Base-by-base conservation (phyloP, 495 filamentous ascomycete genomes). In the Poronia punctata region DNA sequence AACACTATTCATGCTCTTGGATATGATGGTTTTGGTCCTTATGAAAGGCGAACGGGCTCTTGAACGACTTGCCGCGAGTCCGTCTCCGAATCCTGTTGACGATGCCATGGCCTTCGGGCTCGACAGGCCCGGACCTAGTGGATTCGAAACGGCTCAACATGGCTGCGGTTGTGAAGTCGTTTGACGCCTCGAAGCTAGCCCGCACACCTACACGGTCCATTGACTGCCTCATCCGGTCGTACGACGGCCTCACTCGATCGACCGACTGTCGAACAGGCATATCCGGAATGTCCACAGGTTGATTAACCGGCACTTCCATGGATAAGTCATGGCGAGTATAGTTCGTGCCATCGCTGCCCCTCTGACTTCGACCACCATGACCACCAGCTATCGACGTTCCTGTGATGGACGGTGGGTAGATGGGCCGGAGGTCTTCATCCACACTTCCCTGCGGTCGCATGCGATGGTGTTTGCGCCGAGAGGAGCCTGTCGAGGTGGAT, bases 271-370 rank as follows among this genome's bases (percentile, higher is more conserved):
- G 65, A 42, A 68, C 55, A 35, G 70, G 57, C 18, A 60, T 52
- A 34, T 66, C 53, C 38, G 70, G 59, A 19, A 63, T 52, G 26
- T 66, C 54, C 35, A 52, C 51, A 19, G 60, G 54, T 20, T 51
- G 56, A 30, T 47, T 49, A 9, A 53, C 52, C 1, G 55, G 51
- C 7, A 45, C 45, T 41, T 66, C 50, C 38, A 60, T 48, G 62
- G 67, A 78, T 39, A 71, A 61, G 48, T 75, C 78, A 60, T 79
- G 74, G 27, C 79, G 74, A 9, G 87, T 94, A 55, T 92, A 94
- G 40, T 88, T 89, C 10, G 90, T 95, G 20, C 88, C 88, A 62
- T 95, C 88, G 63, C 88, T 95, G 40, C 87, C 87, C 50, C 87
- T 95, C 49, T 92, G 85, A 52, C 84, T 89, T 40, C 81, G 83